A percentile compares a stretch with the other conserved stretches of the same genome.
These are phyloP conservation scores for Cudoniella acicularis DNA, from an alignment of 495 filamentous ascomycete genomes.

Conservation along the genomic window DNA sequence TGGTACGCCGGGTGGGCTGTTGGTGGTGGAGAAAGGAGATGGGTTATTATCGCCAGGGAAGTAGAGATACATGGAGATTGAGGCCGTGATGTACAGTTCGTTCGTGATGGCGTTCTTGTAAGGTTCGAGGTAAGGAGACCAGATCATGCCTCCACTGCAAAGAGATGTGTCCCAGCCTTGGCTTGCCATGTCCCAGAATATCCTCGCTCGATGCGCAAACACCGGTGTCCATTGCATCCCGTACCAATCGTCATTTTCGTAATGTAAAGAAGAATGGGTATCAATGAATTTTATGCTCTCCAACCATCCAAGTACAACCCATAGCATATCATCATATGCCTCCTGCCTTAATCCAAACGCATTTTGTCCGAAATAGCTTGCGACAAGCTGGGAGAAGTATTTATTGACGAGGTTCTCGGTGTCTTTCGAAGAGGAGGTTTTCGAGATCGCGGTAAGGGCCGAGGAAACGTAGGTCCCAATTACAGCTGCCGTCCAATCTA, in stretches of 20 bases:
- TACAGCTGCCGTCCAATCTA: slow-evolving; percentile 94
- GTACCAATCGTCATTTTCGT: slow-evolving; percentile 54
- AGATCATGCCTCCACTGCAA: slow-evolving; percentile 89
- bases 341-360: slow-evolving; percentile 69
- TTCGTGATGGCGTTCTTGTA: slow-evolving; percentile 99
- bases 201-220: slow-evolving; percentile 79
- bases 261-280: slow-evolving; percentile 40
- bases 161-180: slow-evolving; percentile 78
- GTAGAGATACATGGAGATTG: slow-evolving; percentile 85
- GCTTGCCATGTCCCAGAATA: slow-evolving; percentile 84
- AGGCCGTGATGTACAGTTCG: slow-evolving; percentile 80
- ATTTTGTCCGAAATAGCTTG: slow-evolving; percentile 87
- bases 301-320: slow-evolving; percentile 93
- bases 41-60: slow-evolving; percentile 75
- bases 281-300: slow-evolving; percentile 75
- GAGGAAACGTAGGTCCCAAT: slow-evolving; percentile 76
- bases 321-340: slow-evolving; percentile 95
- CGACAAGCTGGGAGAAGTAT: slow-evolving; percentile 73
- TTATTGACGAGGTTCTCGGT: slow-evolving; percentile 72
- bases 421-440: slow-evolving; percentile 35
- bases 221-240: slow-evolving; percentile 70
- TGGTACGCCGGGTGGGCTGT: not conserved
- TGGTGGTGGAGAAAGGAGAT: slow-evolving; percentile 53
- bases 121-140: slow-evolving; percentile 76
- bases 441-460: slow-evolving; percentile 60